Conservation (phyloP, 1,284 basidiomycete species). For the Trametes sp. region DNA sequence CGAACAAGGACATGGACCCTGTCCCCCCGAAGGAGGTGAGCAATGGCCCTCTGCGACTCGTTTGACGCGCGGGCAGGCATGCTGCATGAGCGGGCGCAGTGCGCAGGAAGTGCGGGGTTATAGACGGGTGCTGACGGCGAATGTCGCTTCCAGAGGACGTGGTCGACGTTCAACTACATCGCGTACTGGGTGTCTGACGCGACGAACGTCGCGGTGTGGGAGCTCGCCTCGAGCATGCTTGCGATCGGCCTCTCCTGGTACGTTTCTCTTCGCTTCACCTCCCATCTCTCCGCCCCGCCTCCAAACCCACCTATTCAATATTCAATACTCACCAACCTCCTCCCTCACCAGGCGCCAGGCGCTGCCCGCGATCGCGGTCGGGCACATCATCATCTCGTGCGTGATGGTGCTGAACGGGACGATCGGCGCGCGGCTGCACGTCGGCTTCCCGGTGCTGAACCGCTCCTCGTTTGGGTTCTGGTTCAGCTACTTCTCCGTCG, state of each 20-base stretch:
- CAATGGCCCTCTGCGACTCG: too few species aligned
- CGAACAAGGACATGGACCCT: conserved; percentile 80
- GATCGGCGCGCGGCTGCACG: conserved; percentile 73
- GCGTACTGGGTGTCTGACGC: conserved; percentile 75
- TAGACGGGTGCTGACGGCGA: background rate
- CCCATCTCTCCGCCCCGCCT: background rate
- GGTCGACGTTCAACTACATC: conserved; percentile 67
- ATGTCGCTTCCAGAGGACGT: conserved; percentile 56
- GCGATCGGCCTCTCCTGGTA: conserved; percentile 72
- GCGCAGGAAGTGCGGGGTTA: background rate
- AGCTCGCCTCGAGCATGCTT: conserved; percentile 65
- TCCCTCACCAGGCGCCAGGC: conserved; percentile 58
- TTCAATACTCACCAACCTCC: background rate
- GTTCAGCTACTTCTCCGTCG: conserved; percentile 79
- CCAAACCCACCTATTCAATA: too few species aligned
- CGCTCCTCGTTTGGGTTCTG: conserved; percentile 84
- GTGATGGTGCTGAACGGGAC: conserved; percentile 74
- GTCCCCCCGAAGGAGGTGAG: conserved; percentile 54
- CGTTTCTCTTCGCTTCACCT: background rate
- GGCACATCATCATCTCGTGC: conserved; percentile 63
- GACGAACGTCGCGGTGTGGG: conserved; percentile 56
- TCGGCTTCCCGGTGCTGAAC: conserved; percentile 77
- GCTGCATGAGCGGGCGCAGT: too few species aligned
- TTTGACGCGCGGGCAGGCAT: too few species aligned
- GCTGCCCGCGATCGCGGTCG: conserved; percentile 67